These are phyloP conservation scores for Ustilago cynodontis DNA, from an alignment of 1,284 basidiomycete species.

Conservation along the genomic window DNA sequence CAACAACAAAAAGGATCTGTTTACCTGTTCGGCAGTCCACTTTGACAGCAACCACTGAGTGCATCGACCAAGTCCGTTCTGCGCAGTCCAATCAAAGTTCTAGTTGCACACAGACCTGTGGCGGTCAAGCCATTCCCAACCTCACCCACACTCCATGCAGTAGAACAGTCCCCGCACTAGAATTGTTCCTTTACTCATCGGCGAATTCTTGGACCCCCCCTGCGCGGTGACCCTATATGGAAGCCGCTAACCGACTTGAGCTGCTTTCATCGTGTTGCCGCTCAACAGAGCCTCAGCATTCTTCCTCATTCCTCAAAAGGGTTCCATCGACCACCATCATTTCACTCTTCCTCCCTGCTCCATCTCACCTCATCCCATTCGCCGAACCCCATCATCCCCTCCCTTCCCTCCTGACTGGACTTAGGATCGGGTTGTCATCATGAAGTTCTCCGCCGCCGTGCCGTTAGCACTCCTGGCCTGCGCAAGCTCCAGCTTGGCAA, in stretches of 20 bases:
- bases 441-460: slow-evolving; percentile 37
- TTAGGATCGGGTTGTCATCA: slow-evolving; percentile 1
- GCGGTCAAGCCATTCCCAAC: slow-evolving; percentile 4
- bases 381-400: not conserved
- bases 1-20: not conserved
- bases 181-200: not conserved
- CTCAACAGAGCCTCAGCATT: not conserved
- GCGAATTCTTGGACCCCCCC: slow-evolving; percentile 7
- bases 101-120: not conserved
- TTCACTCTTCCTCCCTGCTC: not conserved
- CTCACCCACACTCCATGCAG: slow-evolving; percentile 7
- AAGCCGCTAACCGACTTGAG: not conserved
- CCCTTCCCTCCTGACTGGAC: too few species aligned
- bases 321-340: not conserved
- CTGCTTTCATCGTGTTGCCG: not conserved
- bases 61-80: too few species aligned
- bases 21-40: not conserved
- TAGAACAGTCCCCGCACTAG: not conserved
- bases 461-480: slow-evolving; percentile 29
- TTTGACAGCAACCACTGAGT: not conserved
- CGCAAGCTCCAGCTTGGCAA: slow-evolving; percentile 35
- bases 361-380: not conserved
- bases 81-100: too few species aligned
- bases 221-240: slow-evolving; percentile 8
- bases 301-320: not conserved